Base-by-base conservation (phyloP, 2,329 filamentous ascomycete species). In the Aspergillus nomiae region DNA sequence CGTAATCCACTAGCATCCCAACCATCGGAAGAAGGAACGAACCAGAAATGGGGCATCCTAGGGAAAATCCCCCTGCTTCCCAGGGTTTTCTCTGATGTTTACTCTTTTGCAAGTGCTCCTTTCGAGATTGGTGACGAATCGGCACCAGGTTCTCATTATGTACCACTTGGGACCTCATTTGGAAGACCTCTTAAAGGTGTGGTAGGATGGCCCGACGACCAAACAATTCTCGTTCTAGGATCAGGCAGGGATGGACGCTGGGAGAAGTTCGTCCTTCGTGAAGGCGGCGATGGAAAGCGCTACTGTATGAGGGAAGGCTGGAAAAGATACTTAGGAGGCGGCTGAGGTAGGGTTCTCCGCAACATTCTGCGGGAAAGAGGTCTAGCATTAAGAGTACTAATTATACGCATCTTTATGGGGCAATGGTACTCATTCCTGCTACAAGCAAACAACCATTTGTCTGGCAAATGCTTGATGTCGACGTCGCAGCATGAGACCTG, bases 51-150 rank as follows among this genome's bases (percentile, higher is more conserved):
- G 91, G 93, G 92, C 1, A 86, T 96, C 54, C 81, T 97, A 6
- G 89, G 91, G 65, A 94, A 89, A 71, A 86, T 97, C 8, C 94
- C 94, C 0, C 82, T 96, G 60, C 87, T 97, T 68, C 95, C 95
- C 1, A 87, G 91, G 48, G 85, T 95, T 34, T 96, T 98, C 75
- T 94, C 92, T 1, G 95, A 98, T 68, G 86, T 90, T 10, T 97
- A 97, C 76, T 96, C 92, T 0, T 94, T 94, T 71, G 86, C 92
- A 4, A 92, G 89, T 46, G 86, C 87, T 3, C 88, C 89, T 38
- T 98, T 98, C 70, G 90, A 95, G 70, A 89, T 92, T 43, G 92
- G 92, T 3, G 90, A 95, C 36, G 92, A 96, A 71, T 81, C 84
- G 32, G 74, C 82, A 16, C 68, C 70, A 4, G 69, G 75, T 50